Base-by-base conservation (phyloP, 1,139 yeast species). In the Petasospora fabianii region DNA sequence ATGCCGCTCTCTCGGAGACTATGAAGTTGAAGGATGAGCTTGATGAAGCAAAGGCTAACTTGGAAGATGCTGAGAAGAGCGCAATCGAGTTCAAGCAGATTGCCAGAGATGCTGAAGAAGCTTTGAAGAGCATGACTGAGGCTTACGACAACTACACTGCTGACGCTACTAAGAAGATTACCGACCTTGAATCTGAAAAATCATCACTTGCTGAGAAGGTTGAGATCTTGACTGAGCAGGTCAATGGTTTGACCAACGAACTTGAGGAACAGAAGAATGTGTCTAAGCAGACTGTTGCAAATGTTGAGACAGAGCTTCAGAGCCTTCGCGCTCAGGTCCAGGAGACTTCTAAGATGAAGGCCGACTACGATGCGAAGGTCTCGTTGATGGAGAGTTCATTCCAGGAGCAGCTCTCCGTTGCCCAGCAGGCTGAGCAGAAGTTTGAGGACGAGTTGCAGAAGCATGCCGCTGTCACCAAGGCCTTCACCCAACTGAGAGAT, bases 371-470 rank as follows among this genome's bases (percentile, higher is more conserved):
- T 27, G 51, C 54, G 1, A 66, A 68, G 41, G 51, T 77, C 9
- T 46, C 53, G 2, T 58, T 60, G 30, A 53, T 68, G 32, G 65
- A 66, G 42, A 53, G 53, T 3, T 86, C 84, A 43, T 61, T 83
- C 42, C 66, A 68, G 24, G 62, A 66, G 24, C 86, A 81, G 51
- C 66, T 69, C 2, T 63, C 69, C 22, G 56, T 73, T 37, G 74
- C 79, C 3, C 58, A 65, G 34, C 75, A 74, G 31, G 72, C 76
- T 24, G 84, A 78, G 53, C 58, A 60, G 37, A 79, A 75, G 49
- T 80, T 79, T 49, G 80, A 80, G 42, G 63, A 64, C 33, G 88
- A 80, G 51, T 64, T 76, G 31, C 67, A 67, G 34, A 77, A 77
- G 51, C 78, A 76, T 47, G 78, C 80, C 11, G 69, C 71, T n/a